These are phyloP conservation scores for Ophiostoma sp. DNA, from an alignment of 2,329 filamentous ascomycete species.

Conservation along the genomic window DNA sequence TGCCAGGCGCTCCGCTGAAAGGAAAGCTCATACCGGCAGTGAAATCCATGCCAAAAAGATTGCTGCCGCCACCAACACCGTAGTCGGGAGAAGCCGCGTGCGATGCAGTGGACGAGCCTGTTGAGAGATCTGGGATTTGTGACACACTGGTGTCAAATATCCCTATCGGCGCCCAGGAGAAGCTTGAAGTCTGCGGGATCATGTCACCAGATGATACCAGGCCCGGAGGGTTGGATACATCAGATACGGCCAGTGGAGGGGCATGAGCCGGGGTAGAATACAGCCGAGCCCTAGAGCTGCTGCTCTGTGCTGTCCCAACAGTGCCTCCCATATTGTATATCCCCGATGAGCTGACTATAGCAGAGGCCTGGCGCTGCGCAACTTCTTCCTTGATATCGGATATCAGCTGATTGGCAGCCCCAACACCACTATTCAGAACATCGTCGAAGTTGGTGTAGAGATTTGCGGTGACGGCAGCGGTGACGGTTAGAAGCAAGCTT, in stretches of 20 bases:
- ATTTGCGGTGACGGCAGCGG: constrained; percentile 14
- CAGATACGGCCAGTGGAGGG: neutral
- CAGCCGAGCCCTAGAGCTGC: neutral
- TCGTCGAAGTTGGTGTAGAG: constrained; percentile 13
- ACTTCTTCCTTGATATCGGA: constrained; percentile 11
- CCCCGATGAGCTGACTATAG: neutral
- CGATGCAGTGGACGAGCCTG: neutral
- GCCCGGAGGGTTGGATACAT: neutral
- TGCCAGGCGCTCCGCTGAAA: neutral
- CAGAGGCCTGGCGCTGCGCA: neutral
- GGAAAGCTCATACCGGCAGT: neutral
- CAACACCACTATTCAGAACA: constrained; percentile 13
- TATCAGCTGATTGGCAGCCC: constrained; percentile 13
- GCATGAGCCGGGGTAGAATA: neutral
- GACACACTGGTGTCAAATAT: neutral
- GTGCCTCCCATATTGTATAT: neutral
- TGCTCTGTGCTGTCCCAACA: neutral
- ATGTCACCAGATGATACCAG: neutral
- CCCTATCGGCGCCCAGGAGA: neutral
- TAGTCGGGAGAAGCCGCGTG: neutral
- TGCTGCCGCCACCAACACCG: neutral
- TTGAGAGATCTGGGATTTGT: neutral
- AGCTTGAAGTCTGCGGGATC: neutral
- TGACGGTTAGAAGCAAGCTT: constrained; percentile 18
- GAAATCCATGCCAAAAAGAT: constrained; percentile 10